Evolutionary conservation across 441 rosid species (phyloP).

Genomic region (Jatropha podagrica): DNA sequence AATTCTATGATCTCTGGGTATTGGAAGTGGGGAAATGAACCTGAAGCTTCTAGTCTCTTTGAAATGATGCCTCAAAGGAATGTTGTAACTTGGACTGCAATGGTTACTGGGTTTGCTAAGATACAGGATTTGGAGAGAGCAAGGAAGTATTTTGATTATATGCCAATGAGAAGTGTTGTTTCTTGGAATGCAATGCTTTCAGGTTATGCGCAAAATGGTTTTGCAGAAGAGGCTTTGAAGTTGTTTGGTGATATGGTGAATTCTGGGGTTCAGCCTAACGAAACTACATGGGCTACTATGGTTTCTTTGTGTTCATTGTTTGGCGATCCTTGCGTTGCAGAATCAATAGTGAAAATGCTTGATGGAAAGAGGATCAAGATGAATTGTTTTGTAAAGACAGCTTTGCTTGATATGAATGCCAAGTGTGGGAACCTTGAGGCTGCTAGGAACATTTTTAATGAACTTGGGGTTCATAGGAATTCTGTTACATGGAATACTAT

Average conservation of each 20-base stretch:
- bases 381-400: constrained; percentile 57
- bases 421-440: constrained; percentile 68
- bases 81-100: constrained; percentile 56
- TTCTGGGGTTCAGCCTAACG: constrained; percentile 50
- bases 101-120: constrained; percentile 60
- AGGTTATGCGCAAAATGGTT: constrained; percentile 48
- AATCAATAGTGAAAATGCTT: constrained; percentile 31
- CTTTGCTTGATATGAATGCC: constrained; percentile 68
- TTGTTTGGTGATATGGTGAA: constrained; percentile 53
- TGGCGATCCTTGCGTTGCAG: constrained; percentile 42
- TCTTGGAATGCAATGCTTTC: constrained; percentile 62
- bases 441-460: constrained; percentile 54
- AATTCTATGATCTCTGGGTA: constrained; percentile 57
- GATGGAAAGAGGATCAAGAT: constrained; percentile 18
- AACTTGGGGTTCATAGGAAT: constrained; percentile 32
- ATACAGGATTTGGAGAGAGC: constrained; percentile 42
- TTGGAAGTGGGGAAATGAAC: constrained; percentile 41
- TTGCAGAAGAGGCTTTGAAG: constrained; percentile 42
- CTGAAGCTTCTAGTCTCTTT: constrained; percentile 50
- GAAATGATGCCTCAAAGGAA: constrained; percentile 53
- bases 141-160: constrained; percentile 37
- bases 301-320: constrained; percentile 51
- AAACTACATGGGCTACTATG: constrained; percentile 53
- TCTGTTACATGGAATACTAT: constrained; percentile 52
- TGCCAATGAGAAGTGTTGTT: constrained; percentile 49